Conservation (phyloP, 805 yeast genomes). For the Naumovozyma dairenensis region DNA sequence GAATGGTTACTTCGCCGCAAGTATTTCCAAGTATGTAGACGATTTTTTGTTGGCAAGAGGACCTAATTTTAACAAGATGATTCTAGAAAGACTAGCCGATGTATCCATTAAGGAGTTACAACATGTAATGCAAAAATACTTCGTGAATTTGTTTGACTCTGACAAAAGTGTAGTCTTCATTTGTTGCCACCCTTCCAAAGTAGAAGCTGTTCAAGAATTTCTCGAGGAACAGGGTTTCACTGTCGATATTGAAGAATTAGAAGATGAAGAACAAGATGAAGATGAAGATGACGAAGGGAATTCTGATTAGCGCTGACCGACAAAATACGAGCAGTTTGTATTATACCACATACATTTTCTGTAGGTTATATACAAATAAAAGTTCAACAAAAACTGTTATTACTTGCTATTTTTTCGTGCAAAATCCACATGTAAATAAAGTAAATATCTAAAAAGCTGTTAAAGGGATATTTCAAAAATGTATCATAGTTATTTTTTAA, state of each 20-base stretch:
- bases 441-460: too few relatives aligned
- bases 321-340: too few relatives aligned
- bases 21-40: constrained; percentile 56
- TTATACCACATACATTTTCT: too few relatives aligned
- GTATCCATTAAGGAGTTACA: constrained; percentile 37
- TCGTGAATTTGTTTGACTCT: constrained; percentile 54
- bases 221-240: constrained; percentile 49
- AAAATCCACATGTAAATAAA: too few relatives aligned
- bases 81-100: constrained; percentile 43
- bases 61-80: constrained; percentile 44
- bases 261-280: constrained; percentile 29
- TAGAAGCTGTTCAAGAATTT: constrained; percentile 36
- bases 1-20: constrained; percentile 55
- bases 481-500: too few relatives aligned
- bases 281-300: constrained; percentile 18
- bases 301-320: too few relatives aligned
- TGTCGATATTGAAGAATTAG: constrained; percentile 47
- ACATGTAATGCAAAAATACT: constrained; percentile 43
- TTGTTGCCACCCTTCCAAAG: constrained; percentile 63
- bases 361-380: too few relatives aligned
- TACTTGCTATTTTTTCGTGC: too few relatives aligned
- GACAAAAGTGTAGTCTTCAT: constrained; percentile 50
- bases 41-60: constrained; percentile 62
- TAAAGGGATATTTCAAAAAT: too few relatives aligned
- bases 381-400: too few relatives aligned